Conservation (phyloP, 2,329 filamentous ascomycete species). For the Venturia asperata region DNA sequence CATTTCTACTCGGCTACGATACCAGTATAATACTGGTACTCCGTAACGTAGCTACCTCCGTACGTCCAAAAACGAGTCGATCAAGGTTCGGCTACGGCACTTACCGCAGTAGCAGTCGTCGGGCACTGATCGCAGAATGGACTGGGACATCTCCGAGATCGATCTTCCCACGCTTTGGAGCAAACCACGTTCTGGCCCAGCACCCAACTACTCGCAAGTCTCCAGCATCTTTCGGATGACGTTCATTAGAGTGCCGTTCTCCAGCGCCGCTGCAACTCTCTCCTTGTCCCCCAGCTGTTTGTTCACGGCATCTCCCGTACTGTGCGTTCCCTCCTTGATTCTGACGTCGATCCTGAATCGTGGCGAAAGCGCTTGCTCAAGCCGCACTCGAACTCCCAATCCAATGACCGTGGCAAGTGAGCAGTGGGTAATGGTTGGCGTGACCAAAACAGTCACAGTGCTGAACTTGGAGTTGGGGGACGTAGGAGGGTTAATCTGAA, state of each 20-base stretch:
- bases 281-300: conserved; percentile 97
- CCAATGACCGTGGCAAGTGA: conserved; percentile 94
- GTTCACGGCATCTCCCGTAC: conserved; percentile 89
- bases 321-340: conserved; percentile 95
- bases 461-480: conserved; percentile 56
- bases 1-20: too few species aligned
- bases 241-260: conserved; percentile 83
- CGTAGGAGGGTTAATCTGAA: conserved; percentile 66
- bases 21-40: too few species aligned
- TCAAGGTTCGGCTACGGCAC: not conserved
- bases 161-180: not conserved
- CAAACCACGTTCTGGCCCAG: not conserved
- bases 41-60: not conserved
- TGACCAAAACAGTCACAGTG: conserved; percentile 80
- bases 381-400: conserved; percentile 79
- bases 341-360: conserved; percentile 87
- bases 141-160: not conserved
- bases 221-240: conserved; percentile 92
- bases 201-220: conserved; percentile 57
- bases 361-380: conserved; percentile 85
- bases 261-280: conserved; percentile 84
- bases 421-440: conserved; percentile 94
- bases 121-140: not conserved
- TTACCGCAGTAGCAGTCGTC: not conserved
- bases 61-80: not conserved